These are phyloP conservation scores for Wallemia ichthyophaga DNA, from an alignment of 1,284 basidiomycete genomes.

Conservation along the genomic window DNA sequence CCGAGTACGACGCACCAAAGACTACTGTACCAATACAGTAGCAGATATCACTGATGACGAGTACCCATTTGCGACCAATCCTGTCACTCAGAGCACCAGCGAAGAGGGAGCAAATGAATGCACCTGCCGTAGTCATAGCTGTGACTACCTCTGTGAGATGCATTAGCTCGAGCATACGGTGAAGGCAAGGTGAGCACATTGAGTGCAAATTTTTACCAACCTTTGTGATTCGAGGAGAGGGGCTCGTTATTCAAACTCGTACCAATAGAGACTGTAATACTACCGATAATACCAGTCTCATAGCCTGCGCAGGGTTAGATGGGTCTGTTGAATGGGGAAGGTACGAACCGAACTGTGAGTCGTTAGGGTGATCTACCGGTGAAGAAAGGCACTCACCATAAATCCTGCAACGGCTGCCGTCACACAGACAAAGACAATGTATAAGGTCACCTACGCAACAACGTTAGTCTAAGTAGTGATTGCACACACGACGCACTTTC, in stretches of 20 bases:
- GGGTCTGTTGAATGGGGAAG: not conserved
- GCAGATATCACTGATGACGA: slow-evolving; percentile 10
- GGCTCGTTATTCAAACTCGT: not conserved
- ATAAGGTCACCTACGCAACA: not conserved
- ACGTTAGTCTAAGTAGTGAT: not conserved
- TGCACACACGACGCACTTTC: not conserved
- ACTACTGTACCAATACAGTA: slow-evolving; percentile 15
- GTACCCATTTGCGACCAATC: slow-evolving; percentile 15
- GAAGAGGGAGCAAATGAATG: slow-evolving; percentile 15
- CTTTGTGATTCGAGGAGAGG: slow-evolving; percentile 67
- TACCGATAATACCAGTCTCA: not conserved
- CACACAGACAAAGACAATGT: not conserved
- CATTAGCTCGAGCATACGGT: no score
- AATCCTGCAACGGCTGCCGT: not conserved
- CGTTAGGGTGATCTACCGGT: not conserved
- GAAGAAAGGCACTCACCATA: not conserved
- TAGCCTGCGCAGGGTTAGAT: not conserved
- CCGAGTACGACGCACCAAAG: slow-evolving; percentile 14
- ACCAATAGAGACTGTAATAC: not conserved
- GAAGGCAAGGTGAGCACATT: no score
- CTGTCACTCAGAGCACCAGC: slow-evolving; percentile 14
- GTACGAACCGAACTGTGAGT: not conserved
- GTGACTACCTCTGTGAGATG: slow-evolving; percentile 96
- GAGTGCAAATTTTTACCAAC: no score
- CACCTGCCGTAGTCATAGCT: slow-evolving; percentile 41